Percentiles rank a stretch among this genome's conserved stretches.
Evolutionary conservation across 2,329 filamentous ascomycete genomes (phyloP).

Genomic region (Hymenoscyphus infarciens): DNA sequence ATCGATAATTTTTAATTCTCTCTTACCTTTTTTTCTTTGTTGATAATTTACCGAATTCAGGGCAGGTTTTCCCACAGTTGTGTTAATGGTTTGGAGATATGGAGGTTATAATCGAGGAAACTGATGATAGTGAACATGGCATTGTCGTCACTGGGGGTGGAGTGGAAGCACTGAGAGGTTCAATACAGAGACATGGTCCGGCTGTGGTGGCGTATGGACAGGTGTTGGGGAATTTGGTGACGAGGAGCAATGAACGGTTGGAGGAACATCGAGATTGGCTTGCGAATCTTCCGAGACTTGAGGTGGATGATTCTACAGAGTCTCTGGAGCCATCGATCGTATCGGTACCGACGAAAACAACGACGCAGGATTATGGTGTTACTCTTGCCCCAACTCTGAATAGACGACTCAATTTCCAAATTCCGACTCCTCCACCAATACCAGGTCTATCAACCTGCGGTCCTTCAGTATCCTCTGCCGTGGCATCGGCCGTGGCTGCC

Average conservation of each 20-base stretch:
- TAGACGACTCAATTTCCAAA: background rate
- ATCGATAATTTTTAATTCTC: background rate
- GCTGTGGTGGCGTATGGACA: conserved; percentile 13
- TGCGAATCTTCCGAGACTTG: conserved; percentile 11
- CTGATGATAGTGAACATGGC: background rate
- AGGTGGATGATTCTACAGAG: background rate
- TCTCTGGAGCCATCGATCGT: background rate
- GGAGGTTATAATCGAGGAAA: background rate
- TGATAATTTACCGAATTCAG: background rate
- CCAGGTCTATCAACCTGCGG: background rate
- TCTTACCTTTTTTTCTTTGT: background rate
- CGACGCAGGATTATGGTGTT: background rate
- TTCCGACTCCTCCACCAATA: background rate
- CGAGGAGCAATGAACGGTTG: conserved; percentile 18
- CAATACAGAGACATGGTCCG: conserved; percentile 9
- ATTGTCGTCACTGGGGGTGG: background rate
- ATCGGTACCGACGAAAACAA: background rate
- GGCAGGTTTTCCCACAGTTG: conserved; percentile 4
- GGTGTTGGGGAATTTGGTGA: conserved; percentile 18
- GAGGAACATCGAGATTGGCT: conserved; percentile 21
- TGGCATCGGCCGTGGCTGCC: background rate
- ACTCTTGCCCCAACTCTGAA: background rate
- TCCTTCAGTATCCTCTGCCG: background rate
- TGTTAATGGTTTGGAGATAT: background rate
- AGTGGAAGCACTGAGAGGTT: background rate